Evolutionary conservation across 805 yeast species (phyloP).

Genomic region (Myxozyma neotropica): DNA sequence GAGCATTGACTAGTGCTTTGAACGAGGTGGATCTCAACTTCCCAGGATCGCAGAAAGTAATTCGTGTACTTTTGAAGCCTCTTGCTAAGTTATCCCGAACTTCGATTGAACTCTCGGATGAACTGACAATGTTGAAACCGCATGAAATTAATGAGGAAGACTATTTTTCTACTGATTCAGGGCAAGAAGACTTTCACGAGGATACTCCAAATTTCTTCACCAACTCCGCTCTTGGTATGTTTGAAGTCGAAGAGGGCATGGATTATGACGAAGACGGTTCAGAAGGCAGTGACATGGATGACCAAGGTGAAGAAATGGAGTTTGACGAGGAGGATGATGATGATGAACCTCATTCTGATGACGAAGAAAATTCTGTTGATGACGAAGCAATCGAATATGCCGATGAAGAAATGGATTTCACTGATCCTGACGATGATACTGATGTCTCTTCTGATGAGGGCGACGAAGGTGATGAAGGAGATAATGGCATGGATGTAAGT

Average conservation of each 20-base stretch:
- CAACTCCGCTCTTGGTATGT: conserved; percentile 93
- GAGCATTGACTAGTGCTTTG: conserved; percentile 58
- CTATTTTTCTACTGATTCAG: conserved; percentile 48
- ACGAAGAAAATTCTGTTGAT: conserved; percentile 40
- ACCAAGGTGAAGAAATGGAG: conserved; percentile 47
- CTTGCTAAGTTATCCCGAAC: conserved; percentile 50
- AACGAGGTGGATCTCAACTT: conserved; percentile 72
- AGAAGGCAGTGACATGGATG: conserved; percentile 49
- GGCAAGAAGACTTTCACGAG: conserved; percentile 47
- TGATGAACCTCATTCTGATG: conserved; percentile 45
- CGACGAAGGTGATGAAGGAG: conserved; percentile 41
- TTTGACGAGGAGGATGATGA: conserved; percentile 46
- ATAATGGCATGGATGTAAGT: conserved; percentile 36
- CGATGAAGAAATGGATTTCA: conserved; percentile 33
- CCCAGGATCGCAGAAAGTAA: conserved; percentile 62
- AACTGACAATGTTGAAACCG: conserved; percentile 45
- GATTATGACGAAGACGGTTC: conserved; percentile 60
- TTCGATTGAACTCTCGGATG: conserved; percentile 48
- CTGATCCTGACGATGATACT: conserved; percentile 35
- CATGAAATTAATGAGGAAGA: conserved; percentile 55
- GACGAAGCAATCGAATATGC: conserved; percentile 36
- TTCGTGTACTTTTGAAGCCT: conserved; percentile 58
- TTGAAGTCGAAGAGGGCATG: conserved; percentile 75
- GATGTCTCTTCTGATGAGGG: conserved; percentile 11
- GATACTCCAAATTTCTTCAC: conserved; percentile 81